Evolutionary conservation across 345 rosid species (phyloP), one percentile per base, ranked within the genome.

Genomic region (Zanthoxylum bungeanum): DNA sequence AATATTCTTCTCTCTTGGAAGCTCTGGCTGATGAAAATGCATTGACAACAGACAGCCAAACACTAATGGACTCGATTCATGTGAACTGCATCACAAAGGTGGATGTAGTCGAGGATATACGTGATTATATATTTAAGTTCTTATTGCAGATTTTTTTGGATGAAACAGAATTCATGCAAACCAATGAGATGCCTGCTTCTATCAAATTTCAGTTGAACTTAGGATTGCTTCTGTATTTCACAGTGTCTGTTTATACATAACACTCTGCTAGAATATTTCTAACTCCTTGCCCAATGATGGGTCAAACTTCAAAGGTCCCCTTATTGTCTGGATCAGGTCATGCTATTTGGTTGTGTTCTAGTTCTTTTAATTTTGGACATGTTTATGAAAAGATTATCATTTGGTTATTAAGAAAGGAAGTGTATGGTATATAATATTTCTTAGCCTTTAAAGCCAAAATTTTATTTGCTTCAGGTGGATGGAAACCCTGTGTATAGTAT

Each of bases 401-500:
- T 31, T 30, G 55, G 34, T 40, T 12, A 17, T 50, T 16, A 37
- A 39, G 40, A 60, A 12, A 55, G 46, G 27, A 59, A 60, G 33
- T 2, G n/a, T 55, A 17, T 37, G 58, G 9, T 51, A 27, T 17
- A 37, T 24, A 36, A 21, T 9, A 16, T 55, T 46, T 44, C 24
- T 31, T n/a, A 17, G 7, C n/a, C 5, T 76, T 52, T 33, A 58
- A 51, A 28, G 47, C 33, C 37, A 21, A 34, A 31, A 42, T 59
- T 50, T 25, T 68, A 27, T 79, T 56, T 78, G 71, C 57, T 76
- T 78, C 81, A 94, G 98, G 99, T 90, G 65, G 97, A 90, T 78
- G 91, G 88, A 70, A 89, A 86, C 73, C 97, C 97, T 53, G 95
- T 92, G 74, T 94, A 90, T 80, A 94, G 98, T 83, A 92, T 94